phyloP scores from a whole-genome alignment of 345 rosid genomes.

The Lagerstroemia speciosa region DNA sequence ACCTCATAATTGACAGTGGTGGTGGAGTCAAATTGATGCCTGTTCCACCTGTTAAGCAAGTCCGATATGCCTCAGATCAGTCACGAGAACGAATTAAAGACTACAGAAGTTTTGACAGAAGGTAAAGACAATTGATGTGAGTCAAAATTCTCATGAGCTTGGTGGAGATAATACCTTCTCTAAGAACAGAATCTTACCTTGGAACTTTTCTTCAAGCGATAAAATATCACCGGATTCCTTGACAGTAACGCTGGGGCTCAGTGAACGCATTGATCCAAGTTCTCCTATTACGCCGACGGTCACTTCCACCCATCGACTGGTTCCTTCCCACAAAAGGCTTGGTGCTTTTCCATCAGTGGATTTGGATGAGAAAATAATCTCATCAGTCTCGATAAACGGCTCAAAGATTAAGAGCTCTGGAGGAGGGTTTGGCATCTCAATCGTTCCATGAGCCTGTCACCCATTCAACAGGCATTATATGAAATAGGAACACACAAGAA shows the following conservation, averaged over 20 bases:
- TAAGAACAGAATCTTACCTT: slow-evolving; percentile 30
- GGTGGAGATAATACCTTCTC: neutral
- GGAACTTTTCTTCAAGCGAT: slow-evolving; percentile 95
- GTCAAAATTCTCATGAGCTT: neutral
- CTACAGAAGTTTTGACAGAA: neutral
- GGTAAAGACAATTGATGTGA: neutral
- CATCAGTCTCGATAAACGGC: slow-evolving; percentile 89
- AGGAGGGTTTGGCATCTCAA: slow-evolving; percentile 91
- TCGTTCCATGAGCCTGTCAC: slow-evolving; percentile 72
- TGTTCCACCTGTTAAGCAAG: slow-evolving; percentile 68
- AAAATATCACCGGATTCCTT: slow-evolving; percentile 87
- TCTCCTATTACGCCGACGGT: slow-evolving; percentile 82
- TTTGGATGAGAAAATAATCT: slow-evolving; percentile 55
- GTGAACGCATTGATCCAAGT: slow-evolving; percentile 64
- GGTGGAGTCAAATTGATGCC: slow-evolving; percentile 98
- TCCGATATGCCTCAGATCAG: slow-evolving; percentile 8
- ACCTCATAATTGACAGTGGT: slow-evolving; percentile 79
- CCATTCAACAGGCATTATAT: neutral
- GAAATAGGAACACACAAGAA: neutral
- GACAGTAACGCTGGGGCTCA: slow-evolving; percentile 83
- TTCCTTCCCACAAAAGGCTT: slow-evolving; percentile 63
- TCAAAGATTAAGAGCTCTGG: slow-evolving; percentile 77
- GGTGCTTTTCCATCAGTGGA: slow-evolving; percentile 22
- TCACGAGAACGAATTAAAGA: neutral
- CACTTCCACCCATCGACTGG: slow-evolving; percentile 74